Conservation (phyloP, 2,329 filamentous ascomycete species). For the Aspergillus eucalypticola region DNA sequence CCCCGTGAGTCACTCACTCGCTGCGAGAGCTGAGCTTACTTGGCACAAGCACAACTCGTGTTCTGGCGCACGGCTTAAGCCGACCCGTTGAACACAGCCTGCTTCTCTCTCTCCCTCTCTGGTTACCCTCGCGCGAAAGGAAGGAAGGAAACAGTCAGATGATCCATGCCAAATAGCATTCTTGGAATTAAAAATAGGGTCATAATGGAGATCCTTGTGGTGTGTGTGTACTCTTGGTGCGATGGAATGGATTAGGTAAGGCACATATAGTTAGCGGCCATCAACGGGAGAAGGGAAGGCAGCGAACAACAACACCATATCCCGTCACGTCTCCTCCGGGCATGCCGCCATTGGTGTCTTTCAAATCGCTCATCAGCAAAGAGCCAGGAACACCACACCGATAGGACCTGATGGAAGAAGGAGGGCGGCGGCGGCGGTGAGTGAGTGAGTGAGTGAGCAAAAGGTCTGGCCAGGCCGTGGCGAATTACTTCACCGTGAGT, state of each 20-base stretch:
- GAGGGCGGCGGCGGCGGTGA: background rate
- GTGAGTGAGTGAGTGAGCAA: background rate
- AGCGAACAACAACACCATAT: background rate
- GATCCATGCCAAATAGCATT: background rate
- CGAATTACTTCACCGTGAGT: conserved; percentile 5
- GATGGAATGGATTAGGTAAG: background rate
- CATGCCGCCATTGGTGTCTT: background rate
- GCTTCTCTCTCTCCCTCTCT: too few species aligned
- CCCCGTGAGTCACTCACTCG: background rate
- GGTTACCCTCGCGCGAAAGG: background rate
- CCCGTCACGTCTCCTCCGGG: background rate
- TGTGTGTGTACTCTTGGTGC: too few species aligned
- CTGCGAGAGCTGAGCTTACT: background rate
- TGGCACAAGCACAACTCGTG: conserved; percentile 1
- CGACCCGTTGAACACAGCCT: background rate
- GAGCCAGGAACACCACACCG: background rate
- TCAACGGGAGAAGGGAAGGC: background rate
- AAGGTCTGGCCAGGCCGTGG: conserved; percentile 1
- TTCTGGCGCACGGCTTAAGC: background rate
- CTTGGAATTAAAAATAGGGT: too few species aligned
- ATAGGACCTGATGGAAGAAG: background rate
- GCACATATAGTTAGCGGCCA: background rate
- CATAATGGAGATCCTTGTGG: too few species aligned
- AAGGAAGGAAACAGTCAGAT: background rate
- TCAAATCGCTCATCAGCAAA: background rate